phyloP scores from a whole-genome alignment of 108 stramenopile species.

The Skeletonema potamos region DNA sequence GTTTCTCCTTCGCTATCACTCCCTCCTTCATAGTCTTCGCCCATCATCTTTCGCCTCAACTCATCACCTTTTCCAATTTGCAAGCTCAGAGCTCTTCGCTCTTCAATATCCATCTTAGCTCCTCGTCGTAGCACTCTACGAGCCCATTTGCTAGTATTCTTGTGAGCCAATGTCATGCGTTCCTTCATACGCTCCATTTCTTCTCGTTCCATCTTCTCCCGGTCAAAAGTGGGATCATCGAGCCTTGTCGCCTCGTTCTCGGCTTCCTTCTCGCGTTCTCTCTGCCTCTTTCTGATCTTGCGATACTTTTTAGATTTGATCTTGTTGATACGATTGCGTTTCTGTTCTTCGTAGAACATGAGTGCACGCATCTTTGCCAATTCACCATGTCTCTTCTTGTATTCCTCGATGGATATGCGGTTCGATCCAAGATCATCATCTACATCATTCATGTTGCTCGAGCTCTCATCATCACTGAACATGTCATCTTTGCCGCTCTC shows the following conservation, averaged over 20 bases:
- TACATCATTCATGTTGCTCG: conserved; percentile 9
- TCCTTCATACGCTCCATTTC: conserved; percentile 94
- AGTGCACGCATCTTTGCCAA: conserved; percentile 95
- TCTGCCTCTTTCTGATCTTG: conserved; percentile 89
- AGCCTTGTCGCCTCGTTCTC: conserved; percentile 65
- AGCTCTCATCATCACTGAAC: conserved; percentile 5
- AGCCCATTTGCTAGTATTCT: conserved; percentile 98
- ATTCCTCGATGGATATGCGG: conserved; percentile 86
- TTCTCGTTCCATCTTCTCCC: conserved; percentile 86
- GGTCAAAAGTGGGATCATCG: conserved; percentile 56
- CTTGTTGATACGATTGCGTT: conserved; percentile 97
- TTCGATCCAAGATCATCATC: conserved; percentile 86
- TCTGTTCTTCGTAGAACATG: conserved; percentile 99
- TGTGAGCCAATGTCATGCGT: conserved; percentile 95
- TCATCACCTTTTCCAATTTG: conserved; percentile 89
- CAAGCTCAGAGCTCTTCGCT: conserved; percentile 81
- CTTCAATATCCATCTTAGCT: conserved; percentile 82
- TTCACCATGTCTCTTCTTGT: conserved; percentile 90
- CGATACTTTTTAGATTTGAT: conserved; percentile 98
- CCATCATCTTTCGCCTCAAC: conserved; percentile 80
- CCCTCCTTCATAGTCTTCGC: conserved; percentile 36
- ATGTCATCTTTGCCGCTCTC: conserved; percentile 1
- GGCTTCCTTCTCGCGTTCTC: conserved; percentile 76
- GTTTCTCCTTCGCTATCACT: conserved; percentile 39
- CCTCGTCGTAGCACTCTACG: conserved; percentile 84